phyloP scores from a whole-genome alignment of 2,329 filamentous ascomycete genomes.

The Sclerotinia glacialis region DNA sequence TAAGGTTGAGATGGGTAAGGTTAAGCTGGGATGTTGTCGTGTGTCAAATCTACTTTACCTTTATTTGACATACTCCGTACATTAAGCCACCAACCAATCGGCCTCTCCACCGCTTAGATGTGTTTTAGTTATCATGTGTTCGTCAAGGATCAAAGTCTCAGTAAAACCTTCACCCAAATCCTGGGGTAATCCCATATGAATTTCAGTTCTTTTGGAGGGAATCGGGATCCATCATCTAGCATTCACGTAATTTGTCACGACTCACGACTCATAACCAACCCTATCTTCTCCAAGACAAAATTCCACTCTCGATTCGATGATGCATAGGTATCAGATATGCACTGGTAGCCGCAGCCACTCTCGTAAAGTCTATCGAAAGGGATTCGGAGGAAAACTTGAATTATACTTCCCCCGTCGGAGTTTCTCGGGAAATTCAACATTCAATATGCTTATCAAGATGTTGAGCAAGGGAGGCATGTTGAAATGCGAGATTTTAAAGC shows the following conservation, averaged over 20 bases:
- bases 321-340: not conserved
- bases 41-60: too few relatives aligned
- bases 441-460: not conserved
- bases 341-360: not conserved
- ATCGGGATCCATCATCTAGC: too few relatives aligned
- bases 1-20: too few relatives aligned
- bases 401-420: not conserved
- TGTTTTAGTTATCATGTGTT: not conserved
- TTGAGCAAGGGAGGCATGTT: not conserved
- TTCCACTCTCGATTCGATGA: too few relatives aligned
- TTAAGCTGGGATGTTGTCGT: too few relatives aligned
- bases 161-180: not conserved
- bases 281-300: too few relatives aligned
- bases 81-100: constrained; percentile 1
- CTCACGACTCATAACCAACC: too few relatives aligned
- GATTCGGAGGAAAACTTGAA: not conserved
- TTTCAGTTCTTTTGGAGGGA: not conserved
- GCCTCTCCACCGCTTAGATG: not conserved
- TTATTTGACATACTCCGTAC: too few relatives aligned
- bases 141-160: not conserved
- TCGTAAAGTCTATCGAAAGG: not conserved
- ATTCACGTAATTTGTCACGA: not conserved
- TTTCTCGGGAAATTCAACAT: not conserved
- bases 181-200: not conserved
- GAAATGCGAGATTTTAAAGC: not conserved